Conservation (phyloP, 768 basidiomycete genomes). For the Trametes sanguinea region DNA sequence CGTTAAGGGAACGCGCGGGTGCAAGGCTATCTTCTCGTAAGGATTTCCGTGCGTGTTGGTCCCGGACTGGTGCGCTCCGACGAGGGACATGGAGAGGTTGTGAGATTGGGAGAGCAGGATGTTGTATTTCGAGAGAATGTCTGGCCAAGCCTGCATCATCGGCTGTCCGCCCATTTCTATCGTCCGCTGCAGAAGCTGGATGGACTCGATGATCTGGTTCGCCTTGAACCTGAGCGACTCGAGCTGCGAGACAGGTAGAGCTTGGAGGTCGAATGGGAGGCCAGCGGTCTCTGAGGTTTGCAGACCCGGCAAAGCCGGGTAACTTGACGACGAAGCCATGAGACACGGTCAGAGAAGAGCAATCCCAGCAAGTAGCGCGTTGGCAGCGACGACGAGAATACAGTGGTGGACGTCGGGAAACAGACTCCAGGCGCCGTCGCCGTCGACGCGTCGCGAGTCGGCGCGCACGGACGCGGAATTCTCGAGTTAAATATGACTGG, state of each 20-base stretch:
- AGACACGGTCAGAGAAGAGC: too few species aligned
- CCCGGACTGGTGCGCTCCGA: slow-evolving; percentile 33
- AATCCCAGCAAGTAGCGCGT: too few species aligned
- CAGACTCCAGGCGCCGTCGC: too few species aligned
- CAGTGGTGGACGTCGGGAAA: too few species aligned
- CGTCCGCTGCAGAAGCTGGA: slow-evolving; percentile 61
- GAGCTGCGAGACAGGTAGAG: slow-evolving; percentile 64
- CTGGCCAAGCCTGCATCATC: slow-evolving; percentile 83
- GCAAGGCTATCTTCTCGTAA: slow-evolving; percentile 67
- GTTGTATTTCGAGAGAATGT: slow-evolving; percentile 84
- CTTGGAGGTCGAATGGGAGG: slow-evolving; percentile 33
- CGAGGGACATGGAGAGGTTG: slow-evolving; percentile 67
- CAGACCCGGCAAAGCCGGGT: slow-evolving; percentile 4
- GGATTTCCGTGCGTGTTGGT: slow-evolving; percentile 40
- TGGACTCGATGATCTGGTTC: slow-evolving; percentile 78
- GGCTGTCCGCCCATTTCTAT: slow-evolving; percentile 58
- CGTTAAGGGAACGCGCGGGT: slow-evolving; percentile 49
- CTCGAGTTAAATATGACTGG: too few species aligned
- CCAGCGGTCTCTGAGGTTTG: slow-evolving; percentile 2
- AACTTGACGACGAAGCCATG: slow-evolving; percentile 2
- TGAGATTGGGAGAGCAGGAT: slow-evolving; percentile 82
- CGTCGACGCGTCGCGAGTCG: too few species aligned
- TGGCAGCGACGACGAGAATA: too few species aligned
- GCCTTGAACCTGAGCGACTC: slow-evolving; percentile 79
- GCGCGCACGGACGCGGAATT: too few species aligned